These are phyloP conservation scores for Penicillium aurantiogriseum DNA, from an alignment of 2,329 filamentous ascomycete genomes.

Conservation along the genomic window DNA sequence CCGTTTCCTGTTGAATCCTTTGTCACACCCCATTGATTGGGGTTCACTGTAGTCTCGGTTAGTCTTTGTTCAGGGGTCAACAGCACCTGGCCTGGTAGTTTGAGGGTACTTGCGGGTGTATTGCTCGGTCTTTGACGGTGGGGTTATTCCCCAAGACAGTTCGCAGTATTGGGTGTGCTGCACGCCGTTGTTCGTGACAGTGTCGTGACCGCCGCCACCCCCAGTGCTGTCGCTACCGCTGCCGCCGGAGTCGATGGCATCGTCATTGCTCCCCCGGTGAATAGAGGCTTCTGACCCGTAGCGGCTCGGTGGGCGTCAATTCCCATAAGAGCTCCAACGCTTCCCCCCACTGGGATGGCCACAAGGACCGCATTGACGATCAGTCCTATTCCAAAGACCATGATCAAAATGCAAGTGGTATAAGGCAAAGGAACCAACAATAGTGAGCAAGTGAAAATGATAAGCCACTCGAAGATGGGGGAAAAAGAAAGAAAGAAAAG, in stretches of 20 bases:
- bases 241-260: conserved; percentile 16
- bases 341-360: conserved; percentile 51
- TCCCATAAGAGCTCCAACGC: conserved; percentile 52
- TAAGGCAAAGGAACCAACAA: conserved; percentile 16
- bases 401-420: conserved; percentile 3
- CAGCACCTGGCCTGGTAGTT: neutral
- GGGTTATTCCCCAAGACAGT: conserved; percentile 48
- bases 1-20: conserved; percentile 35
- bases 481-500: neutral
- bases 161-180: conserved; percentile 44
- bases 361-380: conserved; percentile 53
- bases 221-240: conserved; percentile 19
- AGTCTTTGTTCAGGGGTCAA: neutral
- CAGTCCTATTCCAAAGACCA: conserved; percentile 34
- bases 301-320: conserved; percentile 48
- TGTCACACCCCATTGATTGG: conserved; percentile 55
- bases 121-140: conserved; percentile 44
- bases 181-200: conserved; percentile 36
- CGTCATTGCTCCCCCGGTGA: conserved; percentile 32
- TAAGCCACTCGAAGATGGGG: neutral
- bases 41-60: conserved; percentile 46
- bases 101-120: conserved; percentile 48
- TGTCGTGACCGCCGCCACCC: conserved; percentile 9
- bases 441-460: neutral
- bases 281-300: conserved; percentile 48